phyloP scores from a whole-genome alignment of 306 rosid genomes.

The Lablab purpureus region DNA sequence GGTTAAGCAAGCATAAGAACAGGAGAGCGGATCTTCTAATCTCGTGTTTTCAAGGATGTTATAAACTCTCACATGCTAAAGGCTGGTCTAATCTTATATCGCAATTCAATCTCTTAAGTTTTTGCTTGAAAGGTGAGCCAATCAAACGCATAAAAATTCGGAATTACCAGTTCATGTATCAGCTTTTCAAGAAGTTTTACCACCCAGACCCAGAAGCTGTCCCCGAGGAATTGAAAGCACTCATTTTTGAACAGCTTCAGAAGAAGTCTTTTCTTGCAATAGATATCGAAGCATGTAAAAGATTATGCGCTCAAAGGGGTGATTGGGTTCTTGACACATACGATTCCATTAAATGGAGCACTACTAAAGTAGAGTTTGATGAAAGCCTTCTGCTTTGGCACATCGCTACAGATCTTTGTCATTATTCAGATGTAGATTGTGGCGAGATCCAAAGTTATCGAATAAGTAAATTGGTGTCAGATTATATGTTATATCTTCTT shows the following conservation, averaged over 20 bases:
- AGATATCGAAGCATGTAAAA: slow-evolving; percentile 10
- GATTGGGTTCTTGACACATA: slow-evolving; percentile 23
- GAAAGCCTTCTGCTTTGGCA: slow-evolving; percentile 51
- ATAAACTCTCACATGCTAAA: slow-evolving; percentile 3
- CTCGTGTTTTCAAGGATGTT: neutral
- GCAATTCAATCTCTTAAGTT: slow-evolving; percentile 42
- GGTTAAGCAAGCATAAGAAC: slow-evolving; percentile 39
- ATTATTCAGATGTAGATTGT: slow-evolving; percentile 6
- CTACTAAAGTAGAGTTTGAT: slow-evolving; percentile 39
- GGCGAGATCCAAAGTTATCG: too few relatives aligned
- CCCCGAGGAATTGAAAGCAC: slow-evolving; percentile 10
- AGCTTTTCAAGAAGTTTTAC: slow-evolving; percentile 21
- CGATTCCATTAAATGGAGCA: slow-evolving; percentile 14
- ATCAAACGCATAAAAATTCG: neutral
- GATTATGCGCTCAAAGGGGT: slow-evolving; percentile 39
- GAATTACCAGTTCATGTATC: too few relatives aligned
- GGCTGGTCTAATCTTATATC: slow-evolving; percentile 46
- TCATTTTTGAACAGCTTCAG: slow-evolving; percentile 39
- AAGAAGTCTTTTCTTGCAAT: slow-evolving; percentile 11
- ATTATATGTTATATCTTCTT: slow-evolving; percentile 49
- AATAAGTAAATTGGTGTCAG: slow-evolving; percentile 36
- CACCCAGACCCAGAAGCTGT: neutral
- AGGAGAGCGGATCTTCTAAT: slow-evolving; percentile 6
- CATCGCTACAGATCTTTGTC: slow-evolving; percentile 51
- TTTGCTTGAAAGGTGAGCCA: slow-evolving; percentile 24